Evolutionary conservation across 2,329 filamentous ascomycete genomes (phyloP).

Genomic region (Colletotrichum tanaceti): DNA sequence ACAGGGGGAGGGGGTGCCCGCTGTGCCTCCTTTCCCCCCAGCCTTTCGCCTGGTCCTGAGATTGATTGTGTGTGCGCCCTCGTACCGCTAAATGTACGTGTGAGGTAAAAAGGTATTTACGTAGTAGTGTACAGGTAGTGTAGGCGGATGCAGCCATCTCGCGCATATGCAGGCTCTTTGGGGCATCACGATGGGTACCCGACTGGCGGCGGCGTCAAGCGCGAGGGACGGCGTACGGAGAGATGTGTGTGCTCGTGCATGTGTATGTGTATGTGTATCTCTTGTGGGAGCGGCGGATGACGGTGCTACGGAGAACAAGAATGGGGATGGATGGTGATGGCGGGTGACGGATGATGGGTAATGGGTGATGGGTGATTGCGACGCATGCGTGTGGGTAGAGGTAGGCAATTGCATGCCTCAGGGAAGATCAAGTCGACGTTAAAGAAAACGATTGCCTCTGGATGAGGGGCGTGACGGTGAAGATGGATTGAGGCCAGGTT

Average conservation of each 20-base stretch:
- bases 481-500: neutral
- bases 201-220: conserved; percentile 20
- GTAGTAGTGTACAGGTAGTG: too few relatives aligned
- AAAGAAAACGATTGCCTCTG: neutral
- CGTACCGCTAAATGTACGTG: conserved; percentile 24
- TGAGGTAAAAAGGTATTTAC: too few relatives aligned
- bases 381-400: neutral
- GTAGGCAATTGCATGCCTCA: too few relatives aligned
- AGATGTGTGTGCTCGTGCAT: neutral
- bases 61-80: conserved; percentile 31
- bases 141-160: conserved; percentile 39
- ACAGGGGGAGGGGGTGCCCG: too few relatives aligned
- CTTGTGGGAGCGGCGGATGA: neutral
- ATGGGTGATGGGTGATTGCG: conserved; percentile 1
- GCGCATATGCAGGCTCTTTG: conserved; percentile 41
- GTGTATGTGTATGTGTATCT: neutral
- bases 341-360: too few relatives aligned
- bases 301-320: neutral
- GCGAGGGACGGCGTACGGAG: neutral
- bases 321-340: neutral
- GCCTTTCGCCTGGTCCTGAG: conserved; percentile 38
- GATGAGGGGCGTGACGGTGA: neutral
- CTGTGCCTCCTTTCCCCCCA: conserved; percentile 20
- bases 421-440: too few relatives aligned
- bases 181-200: conserved; percentile 32